Conservation (phyloP, 2,329 filamentous ascomycete genomes). For the Hansfordia pulvinata region DNA sequence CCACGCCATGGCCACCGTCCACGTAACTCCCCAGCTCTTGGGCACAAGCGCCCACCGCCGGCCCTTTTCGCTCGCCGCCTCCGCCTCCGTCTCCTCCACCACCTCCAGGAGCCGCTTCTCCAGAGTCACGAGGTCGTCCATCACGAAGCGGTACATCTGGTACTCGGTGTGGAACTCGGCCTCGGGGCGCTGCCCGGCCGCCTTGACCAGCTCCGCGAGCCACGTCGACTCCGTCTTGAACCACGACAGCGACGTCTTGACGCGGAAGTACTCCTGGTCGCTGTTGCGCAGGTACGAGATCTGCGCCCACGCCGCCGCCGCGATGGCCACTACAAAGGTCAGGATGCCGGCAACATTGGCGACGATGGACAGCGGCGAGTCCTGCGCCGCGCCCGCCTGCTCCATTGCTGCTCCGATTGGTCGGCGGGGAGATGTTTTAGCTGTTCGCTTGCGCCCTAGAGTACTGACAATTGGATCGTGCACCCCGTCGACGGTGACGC, state of each 20-base stretch:
- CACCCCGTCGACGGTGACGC: no score
- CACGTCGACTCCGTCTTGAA: conserved; percentile 34
- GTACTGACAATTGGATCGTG: background rate
- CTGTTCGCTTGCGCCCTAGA: background rate
- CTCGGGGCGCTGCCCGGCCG: conserved; percentile 11
- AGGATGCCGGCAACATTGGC: conserved; percentile 29
- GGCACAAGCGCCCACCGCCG: conserved; percentile 22
- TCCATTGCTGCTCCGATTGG: no score
- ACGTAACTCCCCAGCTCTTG: conserved; percentile 21
- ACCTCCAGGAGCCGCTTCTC: conserved; percentile 29
- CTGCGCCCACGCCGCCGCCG: conserved; percentile 27
- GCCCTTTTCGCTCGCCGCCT: conserved; percentile 10
- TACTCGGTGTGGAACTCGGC: conserved; percentile 21
- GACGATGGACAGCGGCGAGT: conserved; percentile 29
- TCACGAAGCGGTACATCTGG: conserved; percentile 32
- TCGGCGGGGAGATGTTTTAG: conserved; percentile 8
- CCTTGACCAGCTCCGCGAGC: conserved; percentile 25
- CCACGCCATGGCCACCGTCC: conserved; percentile 29
- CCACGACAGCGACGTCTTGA: conserved; percentile 31
- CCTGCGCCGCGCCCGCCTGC: no score
- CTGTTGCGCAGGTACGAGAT: conserved; percentile 30
- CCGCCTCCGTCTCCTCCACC: conserved; percentile 26
- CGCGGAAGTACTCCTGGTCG: conserved; percentile 30
- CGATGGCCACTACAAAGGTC: conserved; percentile 31
- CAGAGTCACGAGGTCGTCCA: conserved; percentile 29